Evolutionary conservation across 768 basidiomycete genomes (phyloP), one percentile per base, ranked within the genome.

Genomic region (Kwoniella heveanensis): DNA sequence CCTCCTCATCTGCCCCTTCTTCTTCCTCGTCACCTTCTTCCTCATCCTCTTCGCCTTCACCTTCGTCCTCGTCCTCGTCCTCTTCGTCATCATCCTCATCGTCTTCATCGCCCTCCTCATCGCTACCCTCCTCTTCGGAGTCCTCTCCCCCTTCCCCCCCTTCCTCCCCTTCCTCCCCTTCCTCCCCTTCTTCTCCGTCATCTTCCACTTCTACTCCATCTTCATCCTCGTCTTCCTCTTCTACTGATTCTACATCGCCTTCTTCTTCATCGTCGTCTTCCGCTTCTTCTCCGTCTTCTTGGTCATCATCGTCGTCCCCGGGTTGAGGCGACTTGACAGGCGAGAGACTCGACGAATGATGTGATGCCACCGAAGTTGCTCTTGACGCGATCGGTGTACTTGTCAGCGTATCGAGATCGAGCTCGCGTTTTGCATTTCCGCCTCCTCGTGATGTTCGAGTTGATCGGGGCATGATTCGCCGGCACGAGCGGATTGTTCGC

Each of bases 21-120:
- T 61, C 67, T 19, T 51, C 24, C 1, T 54, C 32, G 1, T 55
- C 54, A 0, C 27, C 48, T 6, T 55, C 60, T 26, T 37, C 49
- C 4, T 62, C 55, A 7, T 57, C 65, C 13, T 57, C 48, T 10
- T 48, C 48, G 1, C 46, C 62, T 2, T 51, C 55, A 9, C 22
- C 49, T 6, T 39, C 60, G 27, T 61, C 53, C 2, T 54, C 56
- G 1, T 54, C 57, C 0, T 67, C 69, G 2, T 57, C 59, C 9
- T 44, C 60, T 8, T 61, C 60, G 7, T 59, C 60, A 2, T 57
- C 62, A 12, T 57, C 62, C 2, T 66, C 65, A 13, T 54, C 54
- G 6, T 64, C 65, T 5, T 66, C 70, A 24, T 64, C 65, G n/a
- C 62, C 58, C 5, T 66, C 70, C 17, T 71, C 64, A 7, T 62